A percentile compares a stretch with the other conserved stretches of the same genome.
Evolutionary conservation across 371 early-diverging fungal species (phyloP).

Genomic region (Circinella umbellata): DNA sequence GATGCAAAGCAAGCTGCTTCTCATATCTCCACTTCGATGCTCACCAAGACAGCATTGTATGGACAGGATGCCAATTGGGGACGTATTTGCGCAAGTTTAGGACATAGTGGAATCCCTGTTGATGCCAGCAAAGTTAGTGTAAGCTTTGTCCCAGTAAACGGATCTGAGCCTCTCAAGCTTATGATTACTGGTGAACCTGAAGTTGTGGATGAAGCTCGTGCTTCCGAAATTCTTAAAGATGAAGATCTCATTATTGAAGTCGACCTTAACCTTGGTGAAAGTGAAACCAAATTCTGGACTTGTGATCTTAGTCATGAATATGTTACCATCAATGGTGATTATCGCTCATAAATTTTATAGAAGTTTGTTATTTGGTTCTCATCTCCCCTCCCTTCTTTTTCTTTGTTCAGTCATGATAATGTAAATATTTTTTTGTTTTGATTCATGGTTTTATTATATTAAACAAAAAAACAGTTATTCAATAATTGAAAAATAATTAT

Average conservation of each 20-base stretch:
- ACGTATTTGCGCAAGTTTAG: conserved; percentile 65
- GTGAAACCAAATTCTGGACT: conserved; percentile 88
- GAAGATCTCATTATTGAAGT: conserved; percentile 86
- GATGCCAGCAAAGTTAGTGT: conserved; percentile 81
- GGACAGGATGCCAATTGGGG: conserved; percentile 99
- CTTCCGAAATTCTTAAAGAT: conserved; percentile 79
- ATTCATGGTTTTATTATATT: no score
- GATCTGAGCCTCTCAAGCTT: conserved; percentile 65
- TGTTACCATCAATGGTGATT: conserved; percentile 91
- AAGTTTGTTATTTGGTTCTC: no score
- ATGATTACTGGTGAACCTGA: conserved; percentile 87
- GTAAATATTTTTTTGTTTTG: no score
- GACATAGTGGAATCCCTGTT: conserved; percentile 62
- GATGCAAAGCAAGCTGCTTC: conserved; percentile 86
- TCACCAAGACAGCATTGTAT: conserved; percentile 95
- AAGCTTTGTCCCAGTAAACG: conserved; percentile 72
- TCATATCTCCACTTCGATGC: conserved; percentile 88
- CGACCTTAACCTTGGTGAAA: conserved; percentile 77
- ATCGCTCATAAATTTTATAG: conserved; percentile 66
- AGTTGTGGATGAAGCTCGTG: conserved; percentile 78
- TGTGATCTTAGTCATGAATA: conserved; percentile 95
- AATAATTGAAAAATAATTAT: no score
- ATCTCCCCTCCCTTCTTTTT: no score
- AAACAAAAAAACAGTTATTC: no score
- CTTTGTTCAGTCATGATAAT: no score